Percentiles rank a stretch among this genome's conserved stretches.
Conservation (phyloP, 1,139 yeast genomes). For the Blastobotrys serpentis region DNA sequence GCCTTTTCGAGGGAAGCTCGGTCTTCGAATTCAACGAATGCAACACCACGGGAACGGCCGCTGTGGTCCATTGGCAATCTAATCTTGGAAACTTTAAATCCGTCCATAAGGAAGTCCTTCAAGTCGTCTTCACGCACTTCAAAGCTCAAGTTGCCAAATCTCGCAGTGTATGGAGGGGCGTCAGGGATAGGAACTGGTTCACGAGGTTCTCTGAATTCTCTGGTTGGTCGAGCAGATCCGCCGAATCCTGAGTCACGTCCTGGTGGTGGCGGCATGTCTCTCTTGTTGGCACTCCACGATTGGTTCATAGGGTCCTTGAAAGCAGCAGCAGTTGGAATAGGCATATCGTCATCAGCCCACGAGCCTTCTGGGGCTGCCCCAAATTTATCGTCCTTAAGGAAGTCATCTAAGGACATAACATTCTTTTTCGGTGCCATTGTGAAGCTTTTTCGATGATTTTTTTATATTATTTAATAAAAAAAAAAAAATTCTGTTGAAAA, state of each 20-base stretch:
- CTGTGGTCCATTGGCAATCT: slow-evolving; percentile 37
- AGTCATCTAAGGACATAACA: slow-evolving; percentile 57
- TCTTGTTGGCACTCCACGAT: slow-evolving; percentile 19
- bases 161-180: slow-evolving; percentile 86
- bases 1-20: slow-evolving; percentile 73
- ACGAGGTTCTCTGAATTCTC: slow-evolving; percentile 34
- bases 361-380: slow-evolving; percentile 27
- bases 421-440: slow-evolving; percentile 22
- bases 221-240: slow-evolving; percentile 8
- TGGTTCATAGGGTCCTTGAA: slow-evolving; percentile 15
- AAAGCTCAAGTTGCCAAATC: slow-evolving; percentile 84
- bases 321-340: slow-evolving; percentile 22
- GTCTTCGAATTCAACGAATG: slow-evolving; percentile 76
- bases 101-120: slow-evolving; percentile 59
- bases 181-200: slow-evolving; percentile 86
- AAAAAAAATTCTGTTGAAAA: background rate
- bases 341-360: slow-evolving; percentile 34
- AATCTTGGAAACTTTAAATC: slow-evolving; percentile 25
- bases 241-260: slow-evolving; percentile 14
- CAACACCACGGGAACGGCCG: slow-evolving; percentile 75
- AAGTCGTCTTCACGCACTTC: slow-evolving; percentile 69
- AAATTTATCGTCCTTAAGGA: slow-evolving; percentile 38
- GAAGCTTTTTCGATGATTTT: background rate
- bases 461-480: background rate
- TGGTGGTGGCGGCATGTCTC: slow-evolving; percentile 15